These are phyloP conservation scores for Penicillium lagena DNA, from an alignment of 495 filamentous ascomycete genomes.

Conservation along the genomic window DNA sequence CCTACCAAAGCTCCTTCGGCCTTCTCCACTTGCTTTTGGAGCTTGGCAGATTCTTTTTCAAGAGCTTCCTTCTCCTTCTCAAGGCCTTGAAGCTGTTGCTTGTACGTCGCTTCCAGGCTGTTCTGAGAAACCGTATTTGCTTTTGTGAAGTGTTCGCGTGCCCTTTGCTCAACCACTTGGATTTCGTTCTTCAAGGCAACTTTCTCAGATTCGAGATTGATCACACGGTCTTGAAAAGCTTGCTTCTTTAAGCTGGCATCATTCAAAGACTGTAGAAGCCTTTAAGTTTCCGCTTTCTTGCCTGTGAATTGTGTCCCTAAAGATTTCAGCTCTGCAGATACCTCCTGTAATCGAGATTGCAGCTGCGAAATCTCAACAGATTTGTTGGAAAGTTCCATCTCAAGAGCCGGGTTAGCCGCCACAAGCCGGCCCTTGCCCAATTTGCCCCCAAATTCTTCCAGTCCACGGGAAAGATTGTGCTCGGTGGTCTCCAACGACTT, in stretches of 20 bases:
- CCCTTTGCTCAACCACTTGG: slow-evolving; percentile 9
- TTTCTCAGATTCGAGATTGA: slow-evolving; percentile 12
- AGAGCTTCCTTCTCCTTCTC: slow-evolving; percentile 16
- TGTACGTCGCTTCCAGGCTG: slow-evolving; percentile 13
- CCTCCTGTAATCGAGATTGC: slow-evolving; percentile 16
- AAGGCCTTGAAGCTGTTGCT: slow-evolving; percentile 15
- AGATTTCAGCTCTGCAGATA: slow-evolving; percentile 6
- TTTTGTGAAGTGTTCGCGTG: slow-evolving; percentile 19
- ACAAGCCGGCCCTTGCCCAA: slow-evolving; percentile 16
- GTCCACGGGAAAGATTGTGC: slow-evolving; percentile 8
- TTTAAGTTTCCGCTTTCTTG: slow-evolving; percentile 9
- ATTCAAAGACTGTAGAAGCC: slow-evolving; percentile 11
- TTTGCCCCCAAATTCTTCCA: slow-evolving; percentile 13
- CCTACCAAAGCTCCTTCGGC: slow-evolving; percentile 22
- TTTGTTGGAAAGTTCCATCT: slow-evolving; percentile 7
- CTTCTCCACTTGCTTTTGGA: slow-evolving; percentile 11
- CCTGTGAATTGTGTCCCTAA: slow-evolving; percentile 9
- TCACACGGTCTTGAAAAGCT: slow-evolving; percentile 4
- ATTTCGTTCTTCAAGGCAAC: slow-evolving; percentile 13
- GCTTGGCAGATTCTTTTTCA: slow-evolving; percentile 4
- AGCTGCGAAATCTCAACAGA: slow-evolving; percentile 19
- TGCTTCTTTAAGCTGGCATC: slow-evolving; percentile 9
- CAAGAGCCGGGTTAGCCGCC: slow-evolving; percentile 5
- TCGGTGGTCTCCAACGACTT: slow-evolving; percentile 8
- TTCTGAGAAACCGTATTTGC: slow-evolving; percentile 12